A percentile compares a stretch with the other conserved stretches of the same genome.
phyloP scores from a whole-genome alignment of 768 basidiomycete species.

The Coprinopsis strossmayeri region DNA sequence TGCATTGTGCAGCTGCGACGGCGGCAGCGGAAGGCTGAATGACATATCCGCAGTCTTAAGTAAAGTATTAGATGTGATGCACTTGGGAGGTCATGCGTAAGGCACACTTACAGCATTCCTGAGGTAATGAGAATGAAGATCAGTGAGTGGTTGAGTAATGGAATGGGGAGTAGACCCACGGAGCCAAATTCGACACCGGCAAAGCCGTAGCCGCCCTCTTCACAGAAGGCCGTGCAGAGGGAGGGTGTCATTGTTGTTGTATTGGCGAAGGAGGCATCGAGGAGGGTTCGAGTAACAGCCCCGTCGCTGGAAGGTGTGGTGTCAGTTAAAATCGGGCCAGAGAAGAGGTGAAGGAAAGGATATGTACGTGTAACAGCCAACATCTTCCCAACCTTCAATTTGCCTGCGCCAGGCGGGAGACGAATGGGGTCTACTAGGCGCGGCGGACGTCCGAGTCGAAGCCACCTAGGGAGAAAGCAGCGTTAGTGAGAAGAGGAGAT shows the following conservation, averaged over 20 bases:
- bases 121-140: neutral
- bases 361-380: conserved; percentile 14
- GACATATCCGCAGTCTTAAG: conserved; percentile 52
- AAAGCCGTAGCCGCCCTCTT: conserved; percentile 3
- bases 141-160: neutral
- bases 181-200: neutral
- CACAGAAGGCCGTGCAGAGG: conserved; percentile 17
- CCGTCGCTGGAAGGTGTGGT: conserved; percentile 6
- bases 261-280: conserved; percentile 12
- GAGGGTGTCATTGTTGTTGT: conserved; percentile 17
- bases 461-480: too few species aligned
- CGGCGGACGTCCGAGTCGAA: too few species aligned
- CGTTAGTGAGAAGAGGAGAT: too few species aligned
- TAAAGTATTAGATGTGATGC: neutral
- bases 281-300: conserved; percentile 13
- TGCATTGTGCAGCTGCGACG: conserved; percentile 23
- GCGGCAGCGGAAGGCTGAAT: conserved; percentile 22
- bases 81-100: neutral
- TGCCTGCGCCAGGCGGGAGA: neutral
- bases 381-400: conserved; percentile 10
- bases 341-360: neutral
- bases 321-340: too few species aligned
- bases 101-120: conserved; percentile 36
- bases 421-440: neutral
- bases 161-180: neutral